phyloP scores from a whole-genome alignment of 345 rosid species.

The Sisymbrium irio region DNA sequence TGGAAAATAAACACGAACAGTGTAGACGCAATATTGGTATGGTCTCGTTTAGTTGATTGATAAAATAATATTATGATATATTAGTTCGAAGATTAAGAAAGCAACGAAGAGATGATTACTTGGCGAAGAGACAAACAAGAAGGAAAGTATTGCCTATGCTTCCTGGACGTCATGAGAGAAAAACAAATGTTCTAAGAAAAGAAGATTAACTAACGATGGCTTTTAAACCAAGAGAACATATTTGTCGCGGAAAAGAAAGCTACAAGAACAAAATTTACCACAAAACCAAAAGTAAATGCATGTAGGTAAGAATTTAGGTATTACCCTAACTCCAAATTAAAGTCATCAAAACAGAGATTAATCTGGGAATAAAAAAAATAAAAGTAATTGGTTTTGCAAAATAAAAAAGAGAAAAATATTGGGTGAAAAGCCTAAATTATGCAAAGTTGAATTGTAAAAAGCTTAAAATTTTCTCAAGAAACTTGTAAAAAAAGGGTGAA shows the following conservation, averaged over 20 bases:
- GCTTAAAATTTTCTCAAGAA: not conserved
- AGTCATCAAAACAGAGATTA: constrained; percentile 1
- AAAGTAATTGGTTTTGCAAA: not conserved
- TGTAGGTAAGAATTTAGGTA: not conserved
- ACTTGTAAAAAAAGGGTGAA: not conserved
- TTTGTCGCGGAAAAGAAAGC: not conserved
- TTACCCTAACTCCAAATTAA: constrained; percentile 4
- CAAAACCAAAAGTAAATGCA: not conserved
- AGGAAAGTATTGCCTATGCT: constrained; percentile 19
- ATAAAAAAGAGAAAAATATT: not conserved
- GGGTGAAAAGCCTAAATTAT: not conserved
- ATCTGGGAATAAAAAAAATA: not conserved
- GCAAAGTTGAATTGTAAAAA: constrained; percentile 10
- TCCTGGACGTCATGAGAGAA: constrained; percentile 23
- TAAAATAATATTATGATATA: not conserved
- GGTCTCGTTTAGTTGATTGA: not conserved
- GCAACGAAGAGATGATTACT: constrained; percentile 7
- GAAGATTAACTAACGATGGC: not conserved
- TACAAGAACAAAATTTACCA: not conserved
- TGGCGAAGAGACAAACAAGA: constrained; percentile 16
- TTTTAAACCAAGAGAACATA: not conserved
- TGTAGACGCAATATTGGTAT: not conserved
- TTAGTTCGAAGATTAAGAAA: not conserved
- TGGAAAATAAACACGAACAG: not conserved
- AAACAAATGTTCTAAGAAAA: constrained; percentile 1